Evolutionary conservation across 345 rosid species (phyloP).

Genomic region (Erysimum cheiranthoides): DNA sequence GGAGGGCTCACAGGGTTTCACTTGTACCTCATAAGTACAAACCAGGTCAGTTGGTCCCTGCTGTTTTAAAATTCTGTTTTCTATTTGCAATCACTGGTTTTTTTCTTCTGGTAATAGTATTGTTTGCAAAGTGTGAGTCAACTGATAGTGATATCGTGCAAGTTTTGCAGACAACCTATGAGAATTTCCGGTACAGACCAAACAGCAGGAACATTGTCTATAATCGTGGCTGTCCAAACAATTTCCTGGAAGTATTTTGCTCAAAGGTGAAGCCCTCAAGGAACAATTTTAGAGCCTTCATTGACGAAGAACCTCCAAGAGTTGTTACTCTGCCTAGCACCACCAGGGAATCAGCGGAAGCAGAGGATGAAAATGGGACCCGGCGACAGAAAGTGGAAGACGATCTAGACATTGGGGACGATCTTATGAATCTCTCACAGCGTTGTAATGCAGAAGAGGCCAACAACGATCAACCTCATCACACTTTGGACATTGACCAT

Average conservation of each 20-base stretch:
- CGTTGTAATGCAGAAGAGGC: slow-evolving; percentile 75
- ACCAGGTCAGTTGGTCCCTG: slow-evolving; percentile 67
- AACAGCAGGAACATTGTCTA: slow-evolving; percentile 74
- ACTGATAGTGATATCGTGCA: not conserved
- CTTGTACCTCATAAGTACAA: slow-evolving; percentile 85
- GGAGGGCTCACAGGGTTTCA: slow-evolving; percentile 98
- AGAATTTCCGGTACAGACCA: slow-evolving; percentile 86
- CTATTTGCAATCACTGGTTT: not conserved
- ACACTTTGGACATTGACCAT: slow-evolving; percentile 54
- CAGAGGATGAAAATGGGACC: slow-evolving; percentile 58
- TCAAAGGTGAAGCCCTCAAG: slow-evolving; percentile 75
- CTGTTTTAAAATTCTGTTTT: slow-evolving; percentile 1
- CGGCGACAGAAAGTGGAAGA: slow-evolving; percentile 91
- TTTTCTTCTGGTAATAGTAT: not conserved
- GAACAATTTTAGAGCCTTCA: slow-evolving; percentile 78
- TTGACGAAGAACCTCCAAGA: slow-evolving; percentile 67
- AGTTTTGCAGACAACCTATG: slow-evolving; percentile 86
- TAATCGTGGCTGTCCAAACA: slow-evolving; percentile 67
- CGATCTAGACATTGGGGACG: slow-evolving; percentile 87
- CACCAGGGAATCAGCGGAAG: slow-evolving; percentile 56
- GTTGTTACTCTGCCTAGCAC: slow-evolving; percentile 51
- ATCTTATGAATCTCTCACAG: slow-evolving; percentile 86
- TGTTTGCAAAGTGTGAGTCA: slow-evolving; percentile 4
- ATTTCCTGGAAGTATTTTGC: slow-evolving; percentile 87
- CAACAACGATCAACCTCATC: slow-evolving; percentile 59